Evolutionary conservation across 1,284 basidiomycete genomes (phyloP), one percentile per base, ranked within the genome.

Genomic region (Trametes versicolor): DNA sequence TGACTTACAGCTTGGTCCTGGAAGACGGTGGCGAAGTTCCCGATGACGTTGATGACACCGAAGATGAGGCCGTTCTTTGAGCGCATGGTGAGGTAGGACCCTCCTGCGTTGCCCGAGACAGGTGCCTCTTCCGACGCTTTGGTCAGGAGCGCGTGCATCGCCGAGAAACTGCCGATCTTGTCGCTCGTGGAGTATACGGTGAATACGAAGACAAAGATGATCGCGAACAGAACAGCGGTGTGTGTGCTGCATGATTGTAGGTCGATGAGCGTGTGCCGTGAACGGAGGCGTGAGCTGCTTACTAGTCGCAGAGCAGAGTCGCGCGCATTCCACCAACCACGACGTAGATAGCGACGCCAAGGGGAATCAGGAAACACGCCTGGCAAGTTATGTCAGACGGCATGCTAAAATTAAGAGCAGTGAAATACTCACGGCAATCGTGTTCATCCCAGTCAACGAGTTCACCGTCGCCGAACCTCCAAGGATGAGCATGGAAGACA

Each of bases 41-140:
- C 91, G 62, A 92, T 86, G 70, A 93, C 87, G 76, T 96, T 96
- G 78, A 97, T 92, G 12, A 96, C 87, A 27, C 94, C 94, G 70
- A 98, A 98, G 64, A 96, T 91, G 29, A 98, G 79, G 0, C 94
- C 96, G 60, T 90, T 86, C 76, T 88, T 87, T 6, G 89, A 93
- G 34, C 93, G 86, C 82, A 98, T 92, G 4, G 96, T 92, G 25
- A 91, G 78, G 75, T 91, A 91, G 4, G 83, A 85, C 2, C 89
- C 88, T 15, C 81, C 77, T 0, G 86, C 86, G 74, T 91, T 91
- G 39, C 85, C 87, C 0, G 77, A 57, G 36, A 91, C 83, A 0
- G 87, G 87, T 49, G 75, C 77, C 32, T 74, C 70, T 4, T 71
- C 71, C 0, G 84, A 72, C 0, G 83, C 85, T 27, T 74, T 72